Base-by-base conservation (phyloP, 1,139 yeast species). In the Diutina ranongensis region DNA sequence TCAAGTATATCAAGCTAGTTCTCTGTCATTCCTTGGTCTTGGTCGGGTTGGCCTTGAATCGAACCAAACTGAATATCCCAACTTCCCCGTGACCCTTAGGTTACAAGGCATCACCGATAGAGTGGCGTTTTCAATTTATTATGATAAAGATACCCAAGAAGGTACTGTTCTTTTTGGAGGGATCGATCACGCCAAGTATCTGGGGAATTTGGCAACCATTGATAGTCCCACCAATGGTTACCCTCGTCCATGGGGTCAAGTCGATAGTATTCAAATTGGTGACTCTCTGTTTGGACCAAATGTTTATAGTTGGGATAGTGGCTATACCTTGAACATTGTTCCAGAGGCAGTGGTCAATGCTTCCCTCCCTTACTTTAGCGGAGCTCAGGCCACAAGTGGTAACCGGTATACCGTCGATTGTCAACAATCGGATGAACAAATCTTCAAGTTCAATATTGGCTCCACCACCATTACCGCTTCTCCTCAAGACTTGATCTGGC, bases 121-220 rank as follows among this genome's bases (percentile, higher is more conserved):
- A 8, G 40, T 28, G 10, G 44, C 34, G 20, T 41, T 16, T 21
- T 31, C 35, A 33, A 15, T 41, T 21, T 41, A 31, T 10, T 16
- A 31, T n/a, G 32, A 41, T 33, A n/a, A 25, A 13, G 35, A 31
- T 27, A 13, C 28, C 16, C n/a, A n/a, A 3, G 20, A 12, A 8
- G 44, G 44, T 2, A n/a, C 9, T 19, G n/a, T 41, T 10, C 19
- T 41, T 21, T 41, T 41, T 41, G 44, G 44, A n/a, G 44, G 44
- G 13, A 22, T 41, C 13, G 44, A 41, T 33, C 35, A 41, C 20
- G 44, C 35, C 28, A 41, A 41, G 19, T 41, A 28, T 20, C 9
- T n/a, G n/a, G 44, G 44, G n/a, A n/a, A 28, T 8, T 19, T 41
- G 19, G 36, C 38, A 27, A 44, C 46, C 3, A 34, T 48, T 25